Conservation (phyloP, 441 rosid species). For the Cnidoscolus chayamansa region DNA sequence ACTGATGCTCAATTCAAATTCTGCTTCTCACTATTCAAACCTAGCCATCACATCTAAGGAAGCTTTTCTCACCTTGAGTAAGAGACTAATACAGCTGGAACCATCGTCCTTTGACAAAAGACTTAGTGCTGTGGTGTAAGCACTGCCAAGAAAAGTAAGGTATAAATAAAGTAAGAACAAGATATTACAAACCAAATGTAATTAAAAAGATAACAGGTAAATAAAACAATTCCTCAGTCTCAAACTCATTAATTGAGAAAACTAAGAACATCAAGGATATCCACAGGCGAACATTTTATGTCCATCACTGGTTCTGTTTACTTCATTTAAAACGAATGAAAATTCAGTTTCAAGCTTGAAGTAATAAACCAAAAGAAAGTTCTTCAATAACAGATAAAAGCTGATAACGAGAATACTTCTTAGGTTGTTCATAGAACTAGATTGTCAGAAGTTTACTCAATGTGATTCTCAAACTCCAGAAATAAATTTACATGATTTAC, state of each 20-base stretch:
- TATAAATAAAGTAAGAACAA: constrained; percentile 14
- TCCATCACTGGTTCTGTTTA: neutral
- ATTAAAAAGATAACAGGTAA: too few species aligned
- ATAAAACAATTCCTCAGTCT: neutral
- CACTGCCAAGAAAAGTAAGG: constrained; percentile 46
- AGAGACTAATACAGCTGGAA: constrained; percentile 29
- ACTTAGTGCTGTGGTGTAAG: constrained; percentile 70
- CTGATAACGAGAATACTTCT: neutral
- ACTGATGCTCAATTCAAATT: constrained; percentile 4
- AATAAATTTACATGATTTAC: neutral
- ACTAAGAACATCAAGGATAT: neutral
- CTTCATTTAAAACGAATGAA: neutral
- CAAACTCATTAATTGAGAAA: neutral
- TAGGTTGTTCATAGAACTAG: neutral
- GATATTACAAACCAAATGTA: neutral
- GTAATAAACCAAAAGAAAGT: neutral
- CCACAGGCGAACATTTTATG: neutral
- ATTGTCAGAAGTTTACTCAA: neutral
- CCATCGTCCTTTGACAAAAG: constrained; percentile 35
- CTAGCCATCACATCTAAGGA: constrained; percentile 11
- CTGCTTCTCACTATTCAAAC: constrained; percentile 4
- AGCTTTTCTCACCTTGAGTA: constrained; percentile 42
- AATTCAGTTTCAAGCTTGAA: neutral
- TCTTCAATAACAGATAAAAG: neutral
- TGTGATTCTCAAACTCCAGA: neutral